phyloP scores from a whole-genome alignment of 1,284 basidiomycete species.

The Irpex sp. region DNA sequence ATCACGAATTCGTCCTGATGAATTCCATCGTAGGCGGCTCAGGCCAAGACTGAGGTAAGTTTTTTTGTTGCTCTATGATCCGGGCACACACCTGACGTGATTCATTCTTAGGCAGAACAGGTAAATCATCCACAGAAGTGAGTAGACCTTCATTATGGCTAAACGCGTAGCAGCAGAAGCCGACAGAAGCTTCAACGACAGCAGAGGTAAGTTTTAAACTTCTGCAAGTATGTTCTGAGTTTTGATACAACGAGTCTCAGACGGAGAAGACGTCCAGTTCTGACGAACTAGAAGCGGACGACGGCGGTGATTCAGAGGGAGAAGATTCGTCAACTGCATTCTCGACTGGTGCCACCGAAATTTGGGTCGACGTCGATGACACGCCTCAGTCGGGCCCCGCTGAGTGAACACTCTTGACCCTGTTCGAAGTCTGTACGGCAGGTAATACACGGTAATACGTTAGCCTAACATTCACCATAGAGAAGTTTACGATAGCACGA shows the following conservation, averaged over 20 bases:
- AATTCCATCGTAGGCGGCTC: slow-evolving; percentile 32
- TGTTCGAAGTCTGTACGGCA: not conserved
- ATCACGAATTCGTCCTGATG: not conserved
- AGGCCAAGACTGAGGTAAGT: slow-evolving; percentile 36
- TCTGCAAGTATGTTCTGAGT: no score
- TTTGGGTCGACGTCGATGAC: slow-evolving; percentile 67
- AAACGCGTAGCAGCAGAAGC: not conserved
- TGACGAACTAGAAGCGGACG: not conserved
- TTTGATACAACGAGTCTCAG: no score
- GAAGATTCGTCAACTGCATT: slow-evolving; percentile 24
- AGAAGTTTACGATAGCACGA: not conserved
- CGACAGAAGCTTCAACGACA: slow-evolving; percentile 3
- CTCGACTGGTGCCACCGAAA: slow-evolving; percentile 44
- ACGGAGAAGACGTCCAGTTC: no score
- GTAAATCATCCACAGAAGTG: slow-evolving; percentile 13
- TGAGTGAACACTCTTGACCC: not conserved
- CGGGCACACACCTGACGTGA: not conserved
- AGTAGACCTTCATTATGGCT: not conserved
- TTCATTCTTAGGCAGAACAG: slow-evolving; percentile 45
- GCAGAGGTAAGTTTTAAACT: not conserved
- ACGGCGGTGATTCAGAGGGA: slow-evolving; percentile 22
- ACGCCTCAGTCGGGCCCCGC: slow-evolving; percentile 13
- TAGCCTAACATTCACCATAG: not conserved
- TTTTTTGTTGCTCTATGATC: not conserved
- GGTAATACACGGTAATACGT: not conserved